A percentile compares a stretch with the other conserved stretches of the same genome.
These are phyloP conservation scores for Lenwebbia sp. DNA, from an alignment of 345 rosid genomes.

Conservation along the genomic window DNA sequence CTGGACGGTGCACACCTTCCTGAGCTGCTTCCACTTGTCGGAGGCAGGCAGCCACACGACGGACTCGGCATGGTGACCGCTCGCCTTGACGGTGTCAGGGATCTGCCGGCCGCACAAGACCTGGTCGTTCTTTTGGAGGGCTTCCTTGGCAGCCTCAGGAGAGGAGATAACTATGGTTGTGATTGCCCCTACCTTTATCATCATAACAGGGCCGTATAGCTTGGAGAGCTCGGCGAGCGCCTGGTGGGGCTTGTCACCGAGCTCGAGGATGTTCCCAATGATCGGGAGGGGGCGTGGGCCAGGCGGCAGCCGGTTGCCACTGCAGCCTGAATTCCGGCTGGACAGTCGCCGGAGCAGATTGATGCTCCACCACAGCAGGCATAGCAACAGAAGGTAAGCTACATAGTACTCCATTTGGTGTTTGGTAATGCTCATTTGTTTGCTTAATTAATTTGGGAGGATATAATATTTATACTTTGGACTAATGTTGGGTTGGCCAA, in stretches of 20 bases:
- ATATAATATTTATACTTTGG: background rate
- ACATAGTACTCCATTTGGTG: background rate
- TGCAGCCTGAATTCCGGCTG: background rate
- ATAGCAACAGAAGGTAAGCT: background rate
- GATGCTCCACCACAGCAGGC: background rate
- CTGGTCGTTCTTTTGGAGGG: slow-evolving; percentile 29
- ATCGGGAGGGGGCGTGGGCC: slow-evolving; percentile 28
- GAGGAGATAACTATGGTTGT: slow-evolving; percentile 32
- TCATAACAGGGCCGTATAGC: slow-evolving; percentile 26
- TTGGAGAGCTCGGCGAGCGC: slow-evolving; percentile 21
- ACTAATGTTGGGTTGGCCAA: background rate
- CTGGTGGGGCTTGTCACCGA: slow-evolving; percentile 24
- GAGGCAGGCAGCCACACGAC: slow-evolving; percentile 27
- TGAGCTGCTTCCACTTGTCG: slow-evolving; percentile 24
- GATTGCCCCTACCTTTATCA: slow-evolving; percentile 20
- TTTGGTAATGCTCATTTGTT: background rate
- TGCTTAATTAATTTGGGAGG: background rate
- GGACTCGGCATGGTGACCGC: slow-evolving; percentile 13
- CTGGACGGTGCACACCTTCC: slow-evolving; percentile 17
- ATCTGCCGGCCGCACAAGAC: slow-evolving; percentile 10
- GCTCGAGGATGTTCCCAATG: slow-evolving; percentile 26
- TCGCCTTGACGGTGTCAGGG: slow-evolving; percentile 14
- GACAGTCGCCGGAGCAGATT: background rate
- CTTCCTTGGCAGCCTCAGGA: slow-evolving; percentile 22
- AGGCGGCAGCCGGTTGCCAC: slow-evolving; percentile 6